Evolutionary conservation across 495 filamentous ascomycete species (phyloP).

Genomic region (Immersiella caudata): DNA sequence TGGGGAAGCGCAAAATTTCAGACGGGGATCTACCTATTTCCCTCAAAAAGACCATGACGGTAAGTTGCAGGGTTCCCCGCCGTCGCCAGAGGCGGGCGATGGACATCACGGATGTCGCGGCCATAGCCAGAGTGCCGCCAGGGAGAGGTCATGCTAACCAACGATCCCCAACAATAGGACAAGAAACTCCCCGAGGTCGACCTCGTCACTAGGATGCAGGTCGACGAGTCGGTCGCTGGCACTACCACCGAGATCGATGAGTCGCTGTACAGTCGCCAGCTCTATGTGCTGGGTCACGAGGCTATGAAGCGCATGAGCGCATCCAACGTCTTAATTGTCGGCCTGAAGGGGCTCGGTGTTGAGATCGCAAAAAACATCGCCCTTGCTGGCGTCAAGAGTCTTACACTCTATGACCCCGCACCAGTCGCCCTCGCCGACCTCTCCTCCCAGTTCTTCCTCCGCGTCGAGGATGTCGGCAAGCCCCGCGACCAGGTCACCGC

Average conservation of each 20-base stretch:
- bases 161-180: slow-evolving; percentile 33
- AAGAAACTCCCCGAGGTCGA: slow-evolving; percentile 55
- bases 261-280: slow-evolving; percentile 94
- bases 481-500: slow-evolving; percentile 83
- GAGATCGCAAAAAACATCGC: slow-evolving; percentile 99
- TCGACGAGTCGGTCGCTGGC: slow-evolving; percentile 64
- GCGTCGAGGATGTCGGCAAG: slow-evolving; percentile 85
- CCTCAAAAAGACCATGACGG: slow-evolving; percentile 82
- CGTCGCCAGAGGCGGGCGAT: neutral
- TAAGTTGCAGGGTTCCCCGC: slow-evolving; percentile 50
- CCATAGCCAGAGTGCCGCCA: neutral
- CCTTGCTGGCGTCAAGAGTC: slow-evolving; percentile 82
- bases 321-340: slow-evolving; percentile 91
- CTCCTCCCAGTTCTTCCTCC: slow-evolving; percentile 96
- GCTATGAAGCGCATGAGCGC: slow-evolving; percentile 99
- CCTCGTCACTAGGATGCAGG: slow-evolving; percentile 79
- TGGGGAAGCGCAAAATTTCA: slow-evolving; percentile 86
- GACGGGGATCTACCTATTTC: slow-evolving; percentile 72
- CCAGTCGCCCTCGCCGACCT: slow-evolving; percentile 81
- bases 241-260: slow-evolving; percentile 81
- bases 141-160: neutral
- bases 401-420: slow-evolving; percentile 86
- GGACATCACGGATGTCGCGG: neutral
- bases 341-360: slow-evolving; percentile 90
- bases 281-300: slow-evolving; percentile 97